Conservation (phyloP, 1,139 yeast genomes). For the Geotrichum phurueaensis region DNA sequence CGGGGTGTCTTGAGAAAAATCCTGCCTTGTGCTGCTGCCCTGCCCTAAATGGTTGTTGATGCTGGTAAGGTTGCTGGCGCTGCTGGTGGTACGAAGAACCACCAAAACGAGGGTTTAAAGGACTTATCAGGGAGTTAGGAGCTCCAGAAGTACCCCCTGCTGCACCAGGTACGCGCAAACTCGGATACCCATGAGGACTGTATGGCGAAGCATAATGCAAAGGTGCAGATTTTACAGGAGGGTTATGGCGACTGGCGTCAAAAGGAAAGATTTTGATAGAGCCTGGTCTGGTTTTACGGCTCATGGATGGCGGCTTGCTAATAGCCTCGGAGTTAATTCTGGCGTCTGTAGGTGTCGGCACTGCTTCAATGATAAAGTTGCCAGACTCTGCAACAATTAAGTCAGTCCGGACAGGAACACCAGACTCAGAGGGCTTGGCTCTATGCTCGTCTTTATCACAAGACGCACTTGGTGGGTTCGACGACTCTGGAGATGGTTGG, state of each 20-base stretch:
- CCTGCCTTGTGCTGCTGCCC: not conserved
- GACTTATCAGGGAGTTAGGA: not conserved
- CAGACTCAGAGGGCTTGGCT: not conserved
- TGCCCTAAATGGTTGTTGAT: not conserved
- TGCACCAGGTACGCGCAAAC: constrained; percentile 7
- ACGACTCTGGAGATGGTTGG: constrained; percentile 1
- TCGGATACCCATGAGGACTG: constrained; percentile 10
- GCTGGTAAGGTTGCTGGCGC: not conserved
- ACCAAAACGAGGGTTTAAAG: not conserved
- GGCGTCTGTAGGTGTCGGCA: constrained; percentile 16
- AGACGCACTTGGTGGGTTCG: not conserved
- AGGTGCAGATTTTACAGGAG: constrained; percentile 19
- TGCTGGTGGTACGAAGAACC: constrained; percentile 4
- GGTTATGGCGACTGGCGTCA: not conserved
- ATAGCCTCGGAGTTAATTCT: constrained; percentile 1
- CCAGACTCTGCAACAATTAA: constrained; percentile 16
- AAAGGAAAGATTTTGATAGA: constrained; percentile 14
- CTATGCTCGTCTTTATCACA: not conserved
- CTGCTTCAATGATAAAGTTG: constrained; percentile 16
- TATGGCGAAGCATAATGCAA: constrained; percentile 14
- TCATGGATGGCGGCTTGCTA: not conserved
- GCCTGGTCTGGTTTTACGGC: constrained; percentile 13
- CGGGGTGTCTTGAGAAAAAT: not conserved
- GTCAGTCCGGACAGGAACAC: constrained; percentile 9
- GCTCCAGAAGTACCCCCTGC: not conserved